Evolutionary conservation across 345 rosid species (phyloP).

Genomic region (Excoecaria cochinchinensis): DNA sequence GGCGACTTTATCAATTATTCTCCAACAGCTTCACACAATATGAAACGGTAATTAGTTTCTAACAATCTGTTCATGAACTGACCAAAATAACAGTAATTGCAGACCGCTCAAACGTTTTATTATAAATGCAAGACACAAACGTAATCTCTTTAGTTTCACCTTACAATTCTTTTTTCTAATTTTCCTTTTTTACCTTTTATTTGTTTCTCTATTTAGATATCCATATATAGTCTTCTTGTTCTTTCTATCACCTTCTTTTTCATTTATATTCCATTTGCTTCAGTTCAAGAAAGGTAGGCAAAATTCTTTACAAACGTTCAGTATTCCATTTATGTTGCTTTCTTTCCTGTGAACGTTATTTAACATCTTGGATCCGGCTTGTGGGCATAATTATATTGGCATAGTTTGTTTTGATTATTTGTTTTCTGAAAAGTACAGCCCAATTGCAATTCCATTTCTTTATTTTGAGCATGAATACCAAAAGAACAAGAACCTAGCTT

Average conservation of each 20-base stretch:
- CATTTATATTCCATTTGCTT: background rate
- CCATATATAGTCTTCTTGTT: too few relatives aligned
- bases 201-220: too few relatives aligned
- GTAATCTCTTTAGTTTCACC: too few relatives aligned
- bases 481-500: background rate
- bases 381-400: background rate
- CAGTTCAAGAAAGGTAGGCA: background rate
- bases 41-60: too few relatives aligned
- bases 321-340: background rate
- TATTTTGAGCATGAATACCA: background rate
- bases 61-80: too few relatives aligned
- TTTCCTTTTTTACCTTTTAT: too few relatives aligned
- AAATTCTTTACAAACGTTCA: background rate
- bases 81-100: too few relatives aligned
- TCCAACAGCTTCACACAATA: too few relatives aligned
- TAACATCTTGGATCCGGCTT: background rate
- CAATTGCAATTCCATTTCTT: background rate
- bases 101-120: too few relatives aligned
- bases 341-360: background rate
- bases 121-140: too few relatives aligned
- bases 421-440: background rate
- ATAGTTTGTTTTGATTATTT: constrained; percentile 1
- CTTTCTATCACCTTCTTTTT: background rate
- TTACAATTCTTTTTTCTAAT: too few relatives aligned
- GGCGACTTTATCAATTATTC: too few relatives aligned